These are phyloP conservation scores for Trametes punicea DNA, from an alignment of 768 basidiomycete species.

Conservation along the genomic window DNA sequence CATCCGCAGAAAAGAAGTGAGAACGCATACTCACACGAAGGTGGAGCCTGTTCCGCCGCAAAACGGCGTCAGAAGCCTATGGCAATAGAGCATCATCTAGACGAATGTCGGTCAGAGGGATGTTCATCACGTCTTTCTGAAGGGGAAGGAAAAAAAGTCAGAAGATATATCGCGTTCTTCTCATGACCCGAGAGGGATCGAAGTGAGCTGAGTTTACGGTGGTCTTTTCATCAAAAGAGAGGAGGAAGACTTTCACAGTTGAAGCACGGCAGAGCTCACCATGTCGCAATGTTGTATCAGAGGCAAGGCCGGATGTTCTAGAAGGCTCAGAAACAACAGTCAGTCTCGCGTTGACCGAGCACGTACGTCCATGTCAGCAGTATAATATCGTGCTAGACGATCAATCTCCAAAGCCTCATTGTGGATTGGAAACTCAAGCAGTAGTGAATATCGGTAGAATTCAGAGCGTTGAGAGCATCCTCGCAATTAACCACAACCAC, in stretches of 20 bases:
- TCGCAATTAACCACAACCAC: too few species aligned
- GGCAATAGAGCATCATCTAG: background rate
- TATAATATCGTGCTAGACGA: too few species aligned
- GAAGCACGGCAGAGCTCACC: background rate
- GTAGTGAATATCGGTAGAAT: too few species aligned
- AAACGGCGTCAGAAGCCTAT: background rate
- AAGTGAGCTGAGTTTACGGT: conserved; percentile 65
- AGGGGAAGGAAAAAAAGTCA: conserved; percentile 31
- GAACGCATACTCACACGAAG: background rate
- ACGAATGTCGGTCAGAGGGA: background rate
- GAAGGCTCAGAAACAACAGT: too few species aligned
- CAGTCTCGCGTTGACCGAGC: too few species aligned
- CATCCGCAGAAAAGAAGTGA: conserved; percentile 36
- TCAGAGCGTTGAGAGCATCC: too few species aligned
- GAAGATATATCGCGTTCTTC: conserved; percentile 45
- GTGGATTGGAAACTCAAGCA: too few species aligned
- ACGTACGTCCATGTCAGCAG: too few species aligned
- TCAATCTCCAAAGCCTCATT: too few species aligned
- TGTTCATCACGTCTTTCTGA: background rate
- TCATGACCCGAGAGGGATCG: conserved; percentile 49
- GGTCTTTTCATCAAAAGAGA: conserved; percentile 28
- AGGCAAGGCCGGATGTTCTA: background rate
- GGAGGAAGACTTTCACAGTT: background rate
- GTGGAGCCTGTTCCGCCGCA: background rate
- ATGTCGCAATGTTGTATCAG: background rate